Evolutionary conservation across 73 alveolate genomes (phyloP).

Genomic region (Symbiodinium pilosum): DNA sequence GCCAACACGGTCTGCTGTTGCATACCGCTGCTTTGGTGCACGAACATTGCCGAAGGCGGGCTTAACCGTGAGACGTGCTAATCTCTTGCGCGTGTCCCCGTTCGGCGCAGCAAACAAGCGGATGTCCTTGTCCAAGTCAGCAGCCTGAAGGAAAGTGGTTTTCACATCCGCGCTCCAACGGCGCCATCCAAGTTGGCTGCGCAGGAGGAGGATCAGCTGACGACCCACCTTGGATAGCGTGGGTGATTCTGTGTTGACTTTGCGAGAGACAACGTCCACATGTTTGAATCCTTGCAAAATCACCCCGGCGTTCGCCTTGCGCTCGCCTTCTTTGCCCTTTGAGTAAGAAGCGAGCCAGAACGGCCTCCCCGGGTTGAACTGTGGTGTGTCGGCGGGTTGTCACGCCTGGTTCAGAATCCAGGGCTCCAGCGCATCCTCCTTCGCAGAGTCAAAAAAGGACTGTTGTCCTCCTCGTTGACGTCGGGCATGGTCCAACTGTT

Average conservation of each 20-base stretch:
- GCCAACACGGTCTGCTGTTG: neutral
- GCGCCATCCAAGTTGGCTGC: constrained; percentile 21
- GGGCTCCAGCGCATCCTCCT: neutral
- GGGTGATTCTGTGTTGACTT: neutral
- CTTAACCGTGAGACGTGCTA: constrained; percentile 1
- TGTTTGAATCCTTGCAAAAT: constrained; percentile 10
- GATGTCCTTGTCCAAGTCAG: constrained; percentile 1
- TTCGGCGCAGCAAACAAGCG: constrained; percentile 10
- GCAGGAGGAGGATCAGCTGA: neutral
- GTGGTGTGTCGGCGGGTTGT: neutral
- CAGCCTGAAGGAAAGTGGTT: constrained; percentile 22
- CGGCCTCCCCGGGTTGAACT: neutral
- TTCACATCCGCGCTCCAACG: constrained; percentile 27
- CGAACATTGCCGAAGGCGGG: constrained; percentile 62
- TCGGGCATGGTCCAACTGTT: neutral
- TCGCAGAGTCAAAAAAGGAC: neutral
- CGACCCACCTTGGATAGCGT: neutral
- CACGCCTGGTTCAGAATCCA: constrained; percentile 8
- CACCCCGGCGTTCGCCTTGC: constrained; percentile 17
- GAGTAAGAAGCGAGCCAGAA: neutral
- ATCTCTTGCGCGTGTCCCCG: neutral
- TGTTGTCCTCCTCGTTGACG: neutral
- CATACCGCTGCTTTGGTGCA: constrained; percentile 21
- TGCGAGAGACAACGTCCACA: neutral
- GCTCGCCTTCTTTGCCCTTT: neutral